Conservation (phyloP, 2,329 filamentous ascomycete species). For the Penicillium olsonii region DNA sequence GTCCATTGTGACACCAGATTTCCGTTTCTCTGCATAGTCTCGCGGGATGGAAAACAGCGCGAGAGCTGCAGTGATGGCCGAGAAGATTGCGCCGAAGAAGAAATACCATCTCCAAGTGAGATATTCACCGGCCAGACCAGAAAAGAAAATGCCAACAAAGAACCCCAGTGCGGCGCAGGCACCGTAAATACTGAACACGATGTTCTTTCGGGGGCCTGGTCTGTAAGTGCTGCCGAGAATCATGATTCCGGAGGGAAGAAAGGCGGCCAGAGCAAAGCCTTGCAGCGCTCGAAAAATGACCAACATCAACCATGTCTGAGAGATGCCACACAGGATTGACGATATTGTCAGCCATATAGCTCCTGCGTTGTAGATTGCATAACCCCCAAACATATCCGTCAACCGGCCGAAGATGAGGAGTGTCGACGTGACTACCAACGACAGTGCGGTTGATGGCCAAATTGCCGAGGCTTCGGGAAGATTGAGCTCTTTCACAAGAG, state of each 20-base stretch:
- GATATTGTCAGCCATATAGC: conserved; percentile 66
- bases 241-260: conserved; percentile 68
- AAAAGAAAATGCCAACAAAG: conserved; percentile 64
- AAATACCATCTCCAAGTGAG: conserved; percentile 68
- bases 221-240: conserved; percentile 66
- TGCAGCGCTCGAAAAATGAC: conserved; percentile 73
- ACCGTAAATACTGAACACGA: conserved; percentile 63
- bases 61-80: conserved; percentile 47
- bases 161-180: conserved; percentile 53
- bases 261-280: conserved; percentile 72
- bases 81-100: conserved; percentile 62
- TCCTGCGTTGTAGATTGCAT: conserved; percentile 66
- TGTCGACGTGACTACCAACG: conserved; percentile 51
- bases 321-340: conserved; percentile 71
- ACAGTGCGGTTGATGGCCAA: conserved; percentile 57
- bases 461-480: conserved; percentile 66
- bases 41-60: conserved; percentile 52
- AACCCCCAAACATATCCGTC: conserved; percentile 63
- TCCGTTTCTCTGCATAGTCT: conserved; percentile 37
- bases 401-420: conserved; percentile 58
- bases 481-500: conserved; percentile 60
- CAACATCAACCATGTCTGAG: conserved; percentile 67
- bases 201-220: conserved; percentile 68
- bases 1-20: conserved; percentile 62
- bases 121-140: conserved; percentile 59